These are phyloP conservation scores for Colletotrichum plurivorum DNA, from an alignment of 2,329 filamentous ascomycete species.

Conservation along the genomic window DNA sequence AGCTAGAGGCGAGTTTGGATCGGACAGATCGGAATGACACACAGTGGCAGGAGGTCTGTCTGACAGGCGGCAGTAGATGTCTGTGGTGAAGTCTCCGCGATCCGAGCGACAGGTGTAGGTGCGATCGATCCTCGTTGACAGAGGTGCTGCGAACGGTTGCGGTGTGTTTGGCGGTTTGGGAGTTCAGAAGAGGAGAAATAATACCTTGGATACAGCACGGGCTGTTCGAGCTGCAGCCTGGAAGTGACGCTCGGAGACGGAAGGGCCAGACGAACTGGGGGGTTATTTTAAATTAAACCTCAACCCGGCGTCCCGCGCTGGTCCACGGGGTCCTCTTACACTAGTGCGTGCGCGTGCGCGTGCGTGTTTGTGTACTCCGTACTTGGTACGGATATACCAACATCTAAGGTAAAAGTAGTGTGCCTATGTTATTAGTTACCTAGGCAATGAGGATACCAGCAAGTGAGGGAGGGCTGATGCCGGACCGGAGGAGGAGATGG, in stretches of 20 bases:
- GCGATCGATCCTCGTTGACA: too few relatives aligned
- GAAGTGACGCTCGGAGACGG: conserved; percentile 38
- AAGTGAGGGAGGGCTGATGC: neutral
- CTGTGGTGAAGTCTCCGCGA: neutral
- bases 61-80: neutral
- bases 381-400: neutral
- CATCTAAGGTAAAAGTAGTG: too few relatives aligned
- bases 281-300: conserved; percentile 38
- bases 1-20: too few relatives aligned
- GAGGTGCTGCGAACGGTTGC: too few relatives aligned
- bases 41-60: conserved; percentile 10
- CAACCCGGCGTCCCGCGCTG: conserved; percentile 27
- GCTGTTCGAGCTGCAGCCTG: conserved; percentile 37
- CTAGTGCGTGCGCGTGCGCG: neutral
- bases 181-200: conserved; percentile 4
- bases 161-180: conserved; percentile 9
- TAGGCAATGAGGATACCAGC: neutral
- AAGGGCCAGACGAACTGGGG: conserved; percentile 39
- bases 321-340: conserved; percentile 27
- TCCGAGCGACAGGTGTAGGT: neutral
- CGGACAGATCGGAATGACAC: conserved; percentile 7
- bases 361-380: neutral
- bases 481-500: neutral
- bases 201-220: conserved; percentile 24
- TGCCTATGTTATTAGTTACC: neutral